phyloP scores from a whole-genome alignment of 441 rosid genomes.

The Flueggea neowawraea region DNA sequence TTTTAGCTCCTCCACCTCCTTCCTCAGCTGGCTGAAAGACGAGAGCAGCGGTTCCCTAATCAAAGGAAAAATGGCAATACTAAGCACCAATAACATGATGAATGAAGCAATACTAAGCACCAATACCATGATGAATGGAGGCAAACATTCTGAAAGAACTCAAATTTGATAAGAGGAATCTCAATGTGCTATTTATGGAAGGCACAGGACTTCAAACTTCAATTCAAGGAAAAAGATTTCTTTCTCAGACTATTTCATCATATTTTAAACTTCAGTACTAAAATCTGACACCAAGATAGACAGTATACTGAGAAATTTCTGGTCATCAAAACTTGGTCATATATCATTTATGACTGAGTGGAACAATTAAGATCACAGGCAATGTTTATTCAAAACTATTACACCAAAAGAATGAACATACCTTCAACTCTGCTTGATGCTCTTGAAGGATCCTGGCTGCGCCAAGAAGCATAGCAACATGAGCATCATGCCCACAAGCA shows the following conservation, averaged over 20 bases:
- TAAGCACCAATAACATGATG: background rate
- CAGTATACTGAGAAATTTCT: no score
- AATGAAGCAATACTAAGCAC: no score
- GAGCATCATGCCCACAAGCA: constrained; percentile 96
- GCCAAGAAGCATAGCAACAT: constrained; percentile 89
- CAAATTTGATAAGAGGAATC: background rate
- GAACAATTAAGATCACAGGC: background rate
- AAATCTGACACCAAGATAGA: no score
- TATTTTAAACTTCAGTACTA: no score
- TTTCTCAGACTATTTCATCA: no score
- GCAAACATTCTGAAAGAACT: no score
- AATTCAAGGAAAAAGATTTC: no score
- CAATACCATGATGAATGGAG: no score
- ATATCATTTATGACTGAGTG: no score
- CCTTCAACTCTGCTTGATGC: constrained; percentile 59
- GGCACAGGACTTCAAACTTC: no score
- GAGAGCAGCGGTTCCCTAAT: constrained; percentile 83
- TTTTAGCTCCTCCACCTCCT: constrained; percentile 91
- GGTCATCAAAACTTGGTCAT: no score
- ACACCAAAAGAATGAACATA: constrained; percentile 17
- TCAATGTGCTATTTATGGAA: no score
- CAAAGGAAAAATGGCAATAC: constrained; percentile 7
- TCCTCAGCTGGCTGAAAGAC: constrained; percentile 98
- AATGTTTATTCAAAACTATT: constrained; percentile 2
- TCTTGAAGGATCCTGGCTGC: constrained; percentile 83